Evolutionary conservation across 2,329 filamentous ascomycete genomes (phyloP).

Genomic region (Cadophora sp.): DNA sequence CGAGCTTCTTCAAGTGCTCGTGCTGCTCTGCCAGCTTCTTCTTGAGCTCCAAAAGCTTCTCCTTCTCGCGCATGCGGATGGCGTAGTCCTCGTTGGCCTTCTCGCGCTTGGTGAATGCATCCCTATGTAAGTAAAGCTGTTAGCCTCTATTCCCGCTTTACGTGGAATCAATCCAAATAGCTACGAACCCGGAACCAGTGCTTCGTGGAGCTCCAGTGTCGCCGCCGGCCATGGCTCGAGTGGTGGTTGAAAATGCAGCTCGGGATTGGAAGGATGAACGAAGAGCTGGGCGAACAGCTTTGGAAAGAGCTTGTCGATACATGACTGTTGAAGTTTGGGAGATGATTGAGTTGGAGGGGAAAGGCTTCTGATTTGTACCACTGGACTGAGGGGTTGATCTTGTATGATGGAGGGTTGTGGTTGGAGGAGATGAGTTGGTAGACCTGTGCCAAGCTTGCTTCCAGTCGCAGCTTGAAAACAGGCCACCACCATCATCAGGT

Average conservation of each 20-base stretch:
- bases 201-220: conserved; percentile 52
- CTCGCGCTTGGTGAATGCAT: conserved; percentile 93
- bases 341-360: conserved; percentile 24
- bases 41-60: conserved; percentile 84
- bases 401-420: conserved; percentile 36
- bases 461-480: conserved; percentile 17
- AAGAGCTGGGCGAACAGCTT: conserved; percentile 54
- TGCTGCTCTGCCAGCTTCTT: conserved; percentile 79
- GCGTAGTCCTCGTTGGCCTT: conserved; percentile 83
- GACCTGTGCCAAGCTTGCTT: conserved; percentile 29
- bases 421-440: conserved; percentile 29
- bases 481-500: conserved; percentile 14
- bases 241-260: conserved; percentile 57
- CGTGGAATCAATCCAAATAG: neutral
- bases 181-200: conserved; percentile 34
- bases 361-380: conserved; percentile 30
- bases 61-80: conserved; percentile 86
- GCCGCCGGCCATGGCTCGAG: conserved; percentile 65
- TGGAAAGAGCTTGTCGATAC: conserved; percentile 66
- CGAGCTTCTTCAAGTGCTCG: conserved; percentile 82
- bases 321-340: conserved; percentile 53
- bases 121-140: conserved; percentile 58
- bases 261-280: conserved; percentile 57
- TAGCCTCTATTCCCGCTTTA: conserved; percentile 23
- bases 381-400: conserved; percentile 34